phyloP scores from a whole-genome alignment of 768 basidiomycete species.

The Cubamyces sp. region DNA sequence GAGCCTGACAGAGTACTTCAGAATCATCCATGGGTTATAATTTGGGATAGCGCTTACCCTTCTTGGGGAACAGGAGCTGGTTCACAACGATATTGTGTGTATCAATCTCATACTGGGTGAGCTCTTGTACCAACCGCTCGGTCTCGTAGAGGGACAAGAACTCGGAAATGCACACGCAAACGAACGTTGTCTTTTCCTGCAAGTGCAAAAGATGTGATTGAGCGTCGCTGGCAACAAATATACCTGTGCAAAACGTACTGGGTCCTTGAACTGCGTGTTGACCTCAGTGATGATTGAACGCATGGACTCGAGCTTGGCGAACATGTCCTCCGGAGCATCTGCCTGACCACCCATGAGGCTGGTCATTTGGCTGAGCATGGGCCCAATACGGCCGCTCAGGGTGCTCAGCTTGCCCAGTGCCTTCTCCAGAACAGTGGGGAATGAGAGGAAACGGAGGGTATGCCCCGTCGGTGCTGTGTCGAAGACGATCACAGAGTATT shows the following conservation, averaged over 20 bases:
- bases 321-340: constrained; percentile 96
- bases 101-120: constrained; percentile 94
- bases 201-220: background rate
- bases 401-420: constrained; percentile 93
- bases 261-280: constrained; percentile 99
- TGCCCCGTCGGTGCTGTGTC: constrained; percentile 99
- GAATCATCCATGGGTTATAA: background rate
- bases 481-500: constrained; percentile 99
- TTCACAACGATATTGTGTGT: constrained; percentile 99
- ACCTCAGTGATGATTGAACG: constrained; percentile 96
- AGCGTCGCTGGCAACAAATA: background rate
- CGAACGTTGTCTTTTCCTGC: constrained; percentile 97
- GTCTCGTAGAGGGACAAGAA: constrained; percentile 99
- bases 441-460: constrained; percentile 97
- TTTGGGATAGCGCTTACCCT: constrained; percentile 54
- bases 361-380: constrained; percentile 97
- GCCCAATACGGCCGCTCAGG: constrained; percentile 93
- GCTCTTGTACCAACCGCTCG: constrained; percentile 94
- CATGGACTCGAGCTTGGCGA: constrained; percentile 97
- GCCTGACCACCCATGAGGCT: constrained; percentile 94
- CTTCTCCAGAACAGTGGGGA: constrained; percentile 97
- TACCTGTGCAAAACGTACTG: constrained; percentile 54
- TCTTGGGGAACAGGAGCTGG: constrained; percentile 92
- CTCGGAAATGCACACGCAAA: constrained; percentile 98
- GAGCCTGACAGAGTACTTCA: constrained; percentile 56